A percentile compares a stretch with the other conserved stretches of the same genome.
phyloP scores from a whole-genome alignment of 2,329 filamentous ascomycete species.

The Ambrosiella beaveri region DNA sequence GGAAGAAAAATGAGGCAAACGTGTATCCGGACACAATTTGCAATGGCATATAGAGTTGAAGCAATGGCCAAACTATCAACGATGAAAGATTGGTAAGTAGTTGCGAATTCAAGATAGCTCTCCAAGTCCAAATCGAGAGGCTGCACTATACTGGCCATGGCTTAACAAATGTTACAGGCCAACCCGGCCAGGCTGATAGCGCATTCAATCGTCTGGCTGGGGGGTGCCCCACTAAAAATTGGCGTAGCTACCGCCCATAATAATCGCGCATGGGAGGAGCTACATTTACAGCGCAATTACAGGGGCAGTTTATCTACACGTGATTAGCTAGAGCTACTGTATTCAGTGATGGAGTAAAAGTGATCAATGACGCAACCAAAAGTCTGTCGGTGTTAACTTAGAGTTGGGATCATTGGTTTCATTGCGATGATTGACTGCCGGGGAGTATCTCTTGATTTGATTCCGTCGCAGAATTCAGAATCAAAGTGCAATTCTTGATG shows the following conservation, averaged over 20 bases:
- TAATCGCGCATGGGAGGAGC: neutral
- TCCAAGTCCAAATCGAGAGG: neutral
- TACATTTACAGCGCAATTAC: neutral
- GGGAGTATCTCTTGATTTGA: too few relatives aligned
- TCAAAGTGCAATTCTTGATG: too few relatives aligned
- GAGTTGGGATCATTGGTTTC: too few relatives aligned
- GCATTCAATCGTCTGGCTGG: neutral
- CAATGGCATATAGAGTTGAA: too few relatives aligned
- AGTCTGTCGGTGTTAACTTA: too few relatives aligned
- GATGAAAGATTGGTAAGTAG: neutral
- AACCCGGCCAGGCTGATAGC: slow-evolving; percentile 2
- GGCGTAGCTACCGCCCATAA: neutral
- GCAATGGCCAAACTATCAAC: neutral
- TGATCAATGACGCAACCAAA: too few relatives aligned
- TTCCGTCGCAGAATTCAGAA: too few relatives aligned
- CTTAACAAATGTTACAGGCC: neutral
- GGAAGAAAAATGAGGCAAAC: too few relatives aligned
- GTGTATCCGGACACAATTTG: too few relatives aligned
- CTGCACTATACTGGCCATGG: neutral
- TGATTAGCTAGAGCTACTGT: neutral
- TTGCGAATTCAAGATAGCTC: neutral
- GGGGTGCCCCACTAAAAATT: slow-evolving; percentile 1
- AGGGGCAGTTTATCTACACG: neutral
- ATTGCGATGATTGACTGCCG: too few relatives aligned
- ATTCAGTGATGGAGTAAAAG: too few relatives aligned